These are phyloP conservation scores for Suillus luteus DNA, from an alignment of 768 basidiomycete genomes.

Conservation along the genomic window DNA sequence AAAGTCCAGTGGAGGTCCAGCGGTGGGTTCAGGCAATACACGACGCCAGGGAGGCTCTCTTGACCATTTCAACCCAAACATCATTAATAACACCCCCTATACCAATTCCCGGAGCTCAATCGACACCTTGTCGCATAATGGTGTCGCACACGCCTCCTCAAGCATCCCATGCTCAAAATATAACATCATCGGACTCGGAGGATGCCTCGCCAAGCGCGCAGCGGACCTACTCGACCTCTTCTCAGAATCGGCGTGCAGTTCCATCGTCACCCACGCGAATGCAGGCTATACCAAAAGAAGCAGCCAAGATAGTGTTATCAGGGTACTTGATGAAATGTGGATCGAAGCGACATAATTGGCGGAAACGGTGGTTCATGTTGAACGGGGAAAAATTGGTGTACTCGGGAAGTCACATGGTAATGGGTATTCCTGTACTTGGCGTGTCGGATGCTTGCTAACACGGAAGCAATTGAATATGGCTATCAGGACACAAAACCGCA, in stretches of 20 bases:
- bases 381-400: constrained; percentile 87
- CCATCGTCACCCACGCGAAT: constrained; percentile 47
- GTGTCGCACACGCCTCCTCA: constrained; percentile 53
- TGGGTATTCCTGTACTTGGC: constrained; percentile 31
- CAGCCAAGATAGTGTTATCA: constrained; percentile 77
- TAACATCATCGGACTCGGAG: constrained; percentile 82
- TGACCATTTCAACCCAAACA: constrained; percentile 62
- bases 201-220: constrained; percentile 56
- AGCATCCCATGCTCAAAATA: constrained; percentile 42
- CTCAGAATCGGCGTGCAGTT: constrained; percentile 44
- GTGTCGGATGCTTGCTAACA: constrained; percentile 15
- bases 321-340: constrained; percentile 98
- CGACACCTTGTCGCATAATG: constrained; percentile 34
- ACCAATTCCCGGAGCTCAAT: constrained; percentile 45
- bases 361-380: constrained; percentile 97
- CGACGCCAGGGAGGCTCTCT: constrained; percentile 65
- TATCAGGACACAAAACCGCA: constrained; percentile 87
- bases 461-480: constrained; percentile 11
- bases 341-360: constrained; percentile 90
- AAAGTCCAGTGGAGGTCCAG: constrained; percentile 67
- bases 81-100: constrained; percentile 53
- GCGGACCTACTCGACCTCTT: constrained; percentile 44
- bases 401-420: constrained; percentile 92
- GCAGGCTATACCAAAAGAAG: constrained; percentile 48
- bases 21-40: constrained; percentile 86